Evolutionary conservation across 2,329 filamentous ascomycete species (phyloP), one percentile per base, ranked within the genome.

Genomic region (Aureobasidium zeae): DNA sequence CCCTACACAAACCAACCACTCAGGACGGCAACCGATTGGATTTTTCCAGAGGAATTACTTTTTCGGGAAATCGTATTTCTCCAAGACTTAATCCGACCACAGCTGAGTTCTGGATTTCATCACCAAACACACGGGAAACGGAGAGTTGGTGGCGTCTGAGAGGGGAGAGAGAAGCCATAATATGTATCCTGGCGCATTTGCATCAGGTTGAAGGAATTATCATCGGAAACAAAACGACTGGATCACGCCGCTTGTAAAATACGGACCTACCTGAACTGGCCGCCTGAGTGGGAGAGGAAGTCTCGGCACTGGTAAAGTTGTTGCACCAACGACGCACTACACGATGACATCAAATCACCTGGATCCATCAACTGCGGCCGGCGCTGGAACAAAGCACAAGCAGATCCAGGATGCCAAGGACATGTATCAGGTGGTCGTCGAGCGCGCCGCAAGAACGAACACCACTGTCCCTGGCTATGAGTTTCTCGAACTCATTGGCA

Each of bases 401-500:
- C 77, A 79, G 39, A 64, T 80, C 22, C 74, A 83, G 57, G 81
- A 85, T 71, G 81, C 81, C 22, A 72, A 73, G 52, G 77, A 81
- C 52, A 83, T 83, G 78, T 77, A 83, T 60, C 67, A 70, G 34
- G 63, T 72, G 2, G 77, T 85, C 20, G 65, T 74, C 35, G 78
- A 83, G 51, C 69, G 76, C 48, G 79, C 77, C 51, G 68, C 69
- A 45, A 76, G 75, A 45, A 64, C 68, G 22, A 75, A 76, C 28
- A 75, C 77, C 46, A 71, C 76, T 19, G 67, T 74, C 4, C 82
- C 81, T 1, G 72, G 71, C 11, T 86, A 85, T 52, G 71, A 72
- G n/a, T 76, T 86, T 25, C 69, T 74, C 10, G 81, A 86, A 59
- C 68, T 86, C 44, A 85, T 85, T 52, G 82, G 82, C 45, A 86